These are phyloP conservation scores for Suhomyces choctaworum DNA, from an alignment of 1,139 yeast genomes.

Conservation along the genomic window DNA sequence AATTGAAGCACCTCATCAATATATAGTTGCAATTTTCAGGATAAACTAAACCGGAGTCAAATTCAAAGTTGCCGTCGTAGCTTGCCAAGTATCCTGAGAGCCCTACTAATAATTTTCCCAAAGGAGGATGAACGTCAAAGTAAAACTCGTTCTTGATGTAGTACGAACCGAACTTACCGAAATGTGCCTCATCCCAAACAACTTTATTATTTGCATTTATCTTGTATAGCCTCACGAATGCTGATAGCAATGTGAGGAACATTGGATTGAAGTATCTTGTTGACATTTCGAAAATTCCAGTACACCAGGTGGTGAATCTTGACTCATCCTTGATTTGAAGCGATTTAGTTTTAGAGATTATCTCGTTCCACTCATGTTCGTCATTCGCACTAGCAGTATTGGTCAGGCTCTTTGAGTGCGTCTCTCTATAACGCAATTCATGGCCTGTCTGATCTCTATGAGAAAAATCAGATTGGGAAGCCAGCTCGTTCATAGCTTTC, in stretches of 20 bases:
- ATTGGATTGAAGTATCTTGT: slow-evolving; percentile 33
- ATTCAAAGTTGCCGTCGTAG: slow-evolving; percentile 63
- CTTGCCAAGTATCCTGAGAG: slow-evolving; percentile 68
- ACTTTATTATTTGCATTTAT: slow-evolving; percentile 67
- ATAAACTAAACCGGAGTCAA: slow-evolving; percentile 59
- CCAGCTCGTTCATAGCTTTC: too few species aligned
- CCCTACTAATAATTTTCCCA: slow-evolving; percentile 71
- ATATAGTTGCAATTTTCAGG: slow-evolving; percentile 57
- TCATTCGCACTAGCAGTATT: too few species aligned
- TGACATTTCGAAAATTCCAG: slow-evolving; percentile 13
- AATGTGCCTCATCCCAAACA: slow-evolving; percentile 97
- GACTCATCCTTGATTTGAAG: slow-evolving; percentile 11
- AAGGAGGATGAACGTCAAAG: slow-evolving; percentile 79
- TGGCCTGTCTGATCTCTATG: too few species aligned
- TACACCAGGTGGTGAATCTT: background rate
- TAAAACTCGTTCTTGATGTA: slow-evolving; percentile 66
- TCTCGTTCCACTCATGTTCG: slow-evolving; percentile 9
- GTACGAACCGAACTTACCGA: slow-evolving; percentile 65
- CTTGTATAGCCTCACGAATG: slow-evolving; percentile 64
- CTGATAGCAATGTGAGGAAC: slow-evolving; percentile 55
- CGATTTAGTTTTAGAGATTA: slow-evolving; percentile 17
- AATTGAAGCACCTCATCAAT: slow-evolving; percentile 67
- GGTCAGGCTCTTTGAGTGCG: too few species aligned
- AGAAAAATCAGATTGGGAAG: too few species aligned
- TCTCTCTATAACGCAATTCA: too few species aligned